Base-by-base conservation (phyloP, 495 filamentous ascomycete species). In the Astrothelium subdiscretum region DNA sequence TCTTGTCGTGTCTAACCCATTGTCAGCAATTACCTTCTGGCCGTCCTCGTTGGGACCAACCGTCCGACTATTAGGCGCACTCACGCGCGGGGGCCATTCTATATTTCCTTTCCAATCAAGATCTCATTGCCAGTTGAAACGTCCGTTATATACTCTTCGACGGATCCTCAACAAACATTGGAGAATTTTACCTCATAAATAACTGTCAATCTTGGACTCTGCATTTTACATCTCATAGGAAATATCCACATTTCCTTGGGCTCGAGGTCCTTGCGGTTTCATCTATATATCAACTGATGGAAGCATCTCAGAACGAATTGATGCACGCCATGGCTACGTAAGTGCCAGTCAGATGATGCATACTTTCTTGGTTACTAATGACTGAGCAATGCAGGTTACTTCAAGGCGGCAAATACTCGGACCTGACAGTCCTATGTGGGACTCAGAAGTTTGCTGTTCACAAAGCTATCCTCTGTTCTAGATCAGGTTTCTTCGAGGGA, bases 401-500 rank as follows among this genome's bases (percentile, higher is more conserved):
- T 59, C 60, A 68, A 64, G 60, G 58, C 44, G 70, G 70, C 32
- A 71, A 73, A 67, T 77, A 76, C 54, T 74, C 72, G n/a, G 75
- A 77, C 52, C 62, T 77, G 43, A 76, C 74, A 13, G 66, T 77
- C 59, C 43, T 65, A 31, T 74, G 70, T 66, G 72, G 72, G 38
- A 59, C 61, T 29, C 65, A 70, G 65, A 67, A 66, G 65, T 76
- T 70, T 66, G 63, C 63, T 13, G 72, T 75, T 1, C 74, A 77
- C 64, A 67, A 67, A 63, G 73, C 74, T 10, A 66, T 77, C 58
- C 35, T 77, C 38, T 76, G 74, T 64, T 74, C 74, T 27, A 62
- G 74, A 24, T 70, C 68, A 31, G 67, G 65, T 43, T 77, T 77
- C 72, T 76, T 77, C 63, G 73, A 74, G 31, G 69, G 69, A 31